Evolutionary conservation across 2,329 filamentous ascomycete genomes (phyloP).

Genomic region (Colletotrichum sp.): DNA sequence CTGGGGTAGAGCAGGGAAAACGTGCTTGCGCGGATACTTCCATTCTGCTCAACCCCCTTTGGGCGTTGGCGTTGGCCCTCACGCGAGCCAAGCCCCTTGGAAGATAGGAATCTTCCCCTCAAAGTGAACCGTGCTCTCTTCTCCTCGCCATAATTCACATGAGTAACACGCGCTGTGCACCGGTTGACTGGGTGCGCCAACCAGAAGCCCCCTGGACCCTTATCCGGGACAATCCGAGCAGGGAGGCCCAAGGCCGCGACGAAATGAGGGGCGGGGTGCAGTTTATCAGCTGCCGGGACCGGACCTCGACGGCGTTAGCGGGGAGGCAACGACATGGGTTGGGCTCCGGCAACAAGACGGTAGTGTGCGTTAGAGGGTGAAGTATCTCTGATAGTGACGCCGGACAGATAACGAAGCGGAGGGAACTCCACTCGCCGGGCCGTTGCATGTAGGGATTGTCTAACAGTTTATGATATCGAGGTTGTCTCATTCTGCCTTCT

Average conservation of each 20-base stretch:
- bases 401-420: background rate
- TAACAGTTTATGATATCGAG: background rate
- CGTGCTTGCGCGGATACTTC: background rate
- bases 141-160: background rate
- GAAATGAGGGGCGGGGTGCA: background rate
- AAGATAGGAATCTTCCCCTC: background rate
- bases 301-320: background rate
- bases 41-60: background rate
- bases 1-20: background rate
- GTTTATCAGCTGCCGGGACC: conserved; percentile 4
- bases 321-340: background rate
- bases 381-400: background rate
- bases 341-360: background rate
- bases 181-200: background rate
- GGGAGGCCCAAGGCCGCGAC: background rate
- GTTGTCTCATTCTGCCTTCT: background rate
- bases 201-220: background rate
- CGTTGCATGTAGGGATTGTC: background rate
- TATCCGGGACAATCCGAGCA: conserved; percentile 9
- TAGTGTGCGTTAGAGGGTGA: background rate
- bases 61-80: background rate
- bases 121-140: background rate
- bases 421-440: background rate
- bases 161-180: background rate
- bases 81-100: background rate